phyloP scores from a whole-genome alignment of 148 eudicot species.

The Rhododendron vialii region DNA sequence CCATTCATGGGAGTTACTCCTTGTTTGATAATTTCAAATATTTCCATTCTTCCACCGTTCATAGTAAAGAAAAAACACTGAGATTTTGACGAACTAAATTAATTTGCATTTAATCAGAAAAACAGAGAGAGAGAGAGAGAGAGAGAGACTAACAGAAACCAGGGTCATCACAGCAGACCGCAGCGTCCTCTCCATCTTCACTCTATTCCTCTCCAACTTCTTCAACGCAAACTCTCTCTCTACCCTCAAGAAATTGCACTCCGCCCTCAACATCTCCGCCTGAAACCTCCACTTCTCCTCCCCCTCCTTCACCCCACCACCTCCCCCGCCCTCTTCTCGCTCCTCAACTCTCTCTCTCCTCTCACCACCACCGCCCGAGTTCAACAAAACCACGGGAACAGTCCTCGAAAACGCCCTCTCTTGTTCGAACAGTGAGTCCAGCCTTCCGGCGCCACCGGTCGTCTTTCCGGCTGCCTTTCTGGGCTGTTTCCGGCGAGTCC shows the following conservation, averaged over 20 bases:
- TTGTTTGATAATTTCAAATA: background rate
- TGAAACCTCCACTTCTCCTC: conserved; percentile 75
- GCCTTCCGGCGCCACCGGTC: conserved; percentile 11
- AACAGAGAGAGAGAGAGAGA: background rate
- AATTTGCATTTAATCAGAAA: background rate
- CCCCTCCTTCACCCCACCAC: conserved; percentile 11
- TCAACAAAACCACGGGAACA: conserved; percentile 36
- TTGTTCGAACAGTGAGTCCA: conserved; percentile 42
- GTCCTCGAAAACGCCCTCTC: conserved; percentile 37
- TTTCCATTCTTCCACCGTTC: background rate
- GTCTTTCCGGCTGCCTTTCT: conserved; percentile 14
- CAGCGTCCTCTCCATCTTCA: conserved; percentile 43
- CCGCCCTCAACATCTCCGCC: conserved; percentile 80
- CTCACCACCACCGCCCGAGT: conserved; percentile 16
- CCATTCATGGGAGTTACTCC: too few species aligned
- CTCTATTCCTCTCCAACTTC: conserved; percentile 55
- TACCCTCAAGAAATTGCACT: conserved; percentile 67
- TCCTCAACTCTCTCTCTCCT: conserved; percentile 38
- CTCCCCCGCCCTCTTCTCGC: conserved; percentile 14
- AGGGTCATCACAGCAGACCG: conserved; percentile 58
- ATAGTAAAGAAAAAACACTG: too few species aligned
- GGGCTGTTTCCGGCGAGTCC: conserved; percentile 43
- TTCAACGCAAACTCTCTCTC: conserved; percentile 60
- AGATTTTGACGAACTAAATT: background rate
- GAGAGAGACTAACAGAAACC: conserved; percentile 43